These are phyloP conservation scores for Aureobasidium musti DNA, from an alignment of 2,329 filamentous ascomycete genomes.

Conservation along the genomic window DNA sequence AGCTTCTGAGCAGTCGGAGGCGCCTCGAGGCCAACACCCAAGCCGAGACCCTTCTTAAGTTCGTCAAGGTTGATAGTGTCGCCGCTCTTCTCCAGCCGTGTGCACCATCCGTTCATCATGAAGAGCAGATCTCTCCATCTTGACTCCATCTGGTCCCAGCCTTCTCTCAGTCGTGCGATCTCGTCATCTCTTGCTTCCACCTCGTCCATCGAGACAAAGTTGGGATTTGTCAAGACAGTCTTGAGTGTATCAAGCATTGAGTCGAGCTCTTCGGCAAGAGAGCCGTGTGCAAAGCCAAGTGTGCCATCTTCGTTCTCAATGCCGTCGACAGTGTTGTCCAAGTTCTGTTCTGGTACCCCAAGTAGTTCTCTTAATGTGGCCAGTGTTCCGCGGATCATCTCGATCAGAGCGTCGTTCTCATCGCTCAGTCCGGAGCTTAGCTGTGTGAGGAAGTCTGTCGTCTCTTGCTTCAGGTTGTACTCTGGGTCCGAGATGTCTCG, in stretches of 20 bases:
- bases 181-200: constrained; percentile 91
- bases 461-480: constrained; percentile 79
- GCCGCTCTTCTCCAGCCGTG: constrained; percentile 71
- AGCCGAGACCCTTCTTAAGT: constrained; percentile 61
- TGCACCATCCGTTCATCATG: constrained; percentile 91
- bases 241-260: constrained; percentile 77
- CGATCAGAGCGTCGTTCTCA: constrained; percentile 83
- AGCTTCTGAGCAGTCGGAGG: constrained; percentile 30
- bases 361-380: constrained; percentile 67
- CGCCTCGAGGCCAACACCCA: constrained; percentile 53
- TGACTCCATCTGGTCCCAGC: constrained; percentile 91
- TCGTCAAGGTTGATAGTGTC: constrained; percentile 65
- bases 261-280: constrained; percentile 71
- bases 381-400: constrained; percentile 70
- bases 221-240: constrained; percentile 86
- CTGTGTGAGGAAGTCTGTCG: constrained; percentile 85
- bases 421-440: constrained; percentile 81
- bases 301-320: constrained; percentile 35
- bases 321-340: constrained; percentile 34
- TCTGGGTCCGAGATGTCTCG: constrained; percentile 55
- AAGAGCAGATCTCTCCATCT: constrained; percentile 87
- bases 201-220: constrained; percentile 93
- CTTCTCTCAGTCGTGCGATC: constrained; percentile 76
- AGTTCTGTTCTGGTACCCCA: constrained; percentile 50
- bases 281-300: constrained; percentile 61